Evolutionary conservation across 2,329 filamentous ascomycete genomes (phyloP), one percentile per base, ranked within the genome.

Genomic region (Aspergillus udagawae): DNA sequence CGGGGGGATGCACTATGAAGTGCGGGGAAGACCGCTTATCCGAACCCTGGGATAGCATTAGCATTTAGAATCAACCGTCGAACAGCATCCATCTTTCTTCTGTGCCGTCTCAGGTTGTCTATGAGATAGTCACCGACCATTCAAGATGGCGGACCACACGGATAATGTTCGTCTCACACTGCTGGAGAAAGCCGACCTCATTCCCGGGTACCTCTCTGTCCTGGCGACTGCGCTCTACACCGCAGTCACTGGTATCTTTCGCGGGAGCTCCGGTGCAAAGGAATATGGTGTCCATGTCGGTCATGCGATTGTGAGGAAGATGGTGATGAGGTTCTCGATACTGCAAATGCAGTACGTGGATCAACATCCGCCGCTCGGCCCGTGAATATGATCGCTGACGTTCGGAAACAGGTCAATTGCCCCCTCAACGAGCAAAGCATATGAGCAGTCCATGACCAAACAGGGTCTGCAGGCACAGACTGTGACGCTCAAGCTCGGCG

Each of bases 161-260:
- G 50, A 23, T 25, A 32, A 25, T 35, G 56, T n/a, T 50, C 61
- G 67, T 27, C 65, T 75, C 52, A 70, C 71, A 21, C 52, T 74
- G 21, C 67, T 65, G 60, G 74, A 76, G 60, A 74, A 69, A 52
- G 61, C 66, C 10, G 71, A 74, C 48, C 49, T 74, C 12, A 52
- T 69, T 17, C 64, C 70, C 5, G 63, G 60, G 17, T 56, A 64
- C 5, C 51, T 75, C 1, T 65, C 65, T 3, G 35, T 74, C 12
- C 38, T 70, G 4, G 64, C 63, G 14, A 62, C 64, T 5, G 57
- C 60, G 5, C 52, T 75, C 4, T 70, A 70, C 54, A 66, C 63
- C 20, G 66, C 72, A 23, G 59, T 75, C 28, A 70, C 73, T 4
- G 74, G 71, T 14, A 56, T 71, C 1, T 77, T 78, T 54, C 74